Evolutionary conservation across 2,329 filamentous ascomycete species (phyloP), one percentile per base, ranked within the genome.

Genomic region (Corynespora cassiicola): DNA sequence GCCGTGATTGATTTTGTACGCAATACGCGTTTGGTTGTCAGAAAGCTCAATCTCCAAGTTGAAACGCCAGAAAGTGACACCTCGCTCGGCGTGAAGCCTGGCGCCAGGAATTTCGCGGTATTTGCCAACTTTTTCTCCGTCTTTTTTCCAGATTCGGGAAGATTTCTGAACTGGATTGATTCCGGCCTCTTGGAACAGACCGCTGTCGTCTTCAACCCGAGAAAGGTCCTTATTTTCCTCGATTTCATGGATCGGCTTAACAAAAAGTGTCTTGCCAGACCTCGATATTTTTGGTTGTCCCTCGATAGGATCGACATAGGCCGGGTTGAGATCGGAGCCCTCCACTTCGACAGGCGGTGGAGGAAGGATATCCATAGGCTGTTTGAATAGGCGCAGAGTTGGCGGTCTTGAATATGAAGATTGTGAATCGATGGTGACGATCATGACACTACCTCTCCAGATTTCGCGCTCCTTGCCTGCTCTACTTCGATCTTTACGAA

Each of bases 51-150:
- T 80, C 66, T 97, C 92, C 31, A 99, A 79, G 62, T 90, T 96
- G 77, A 97, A 99, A 26, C 90, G 82, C 94, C 94, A 99, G 70
- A 99, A 99, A 0, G 94, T 99, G 45, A 87, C 84, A 26, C 92
- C 92, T 42, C 87, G 80, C 63, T 96, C 94, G 1, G 83, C 78
- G 58, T 96, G 91, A 9, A 99, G 78, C 15, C 90, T 84, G 56
- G 88, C 84, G 1, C 88, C 94, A 43, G 84, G 79, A 5, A 96
- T 82, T 58, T 96, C 91, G 58, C 86, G 89, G 64, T 88, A 90
- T 65, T 89, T 88, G 31, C 85, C 87, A 5, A 84, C 72, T 54
- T 84, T 88, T 66, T 97, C 92, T 11, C 92, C 91, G 56, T 96
- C 90, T 24, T 81, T 68, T 31, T 62, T 65, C 40, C 75, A 70